Evolutionary conservation across 2,329 filamentous ascomycete genomes (phyloP), one percentile per base, ranked within the genome.

Genomic region (Plenodomus tracheiphilus): DNA sequence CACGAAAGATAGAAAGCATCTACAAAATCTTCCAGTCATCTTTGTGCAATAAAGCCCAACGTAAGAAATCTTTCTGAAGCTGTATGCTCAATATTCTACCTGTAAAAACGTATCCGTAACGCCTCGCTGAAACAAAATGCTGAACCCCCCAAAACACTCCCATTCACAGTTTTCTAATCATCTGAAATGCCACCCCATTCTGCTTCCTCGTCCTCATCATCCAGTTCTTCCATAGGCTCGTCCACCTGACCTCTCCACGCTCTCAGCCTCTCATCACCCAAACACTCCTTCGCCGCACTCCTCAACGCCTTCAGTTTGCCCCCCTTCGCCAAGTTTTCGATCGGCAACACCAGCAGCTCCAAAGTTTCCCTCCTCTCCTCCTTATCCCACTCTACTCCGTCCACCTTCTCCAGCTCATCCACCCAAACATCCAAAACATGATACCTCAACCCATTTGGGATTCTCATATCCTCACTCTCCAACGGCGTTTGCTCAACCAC

Each of bases 381-480:
- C 49, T 68, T 60, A 42, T 72, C 68, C 52, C 72, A 64, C 35
- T 71, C 64, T 30, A 82, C 77, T 8, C 54, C 62, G 44, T 85
- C 82, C 28, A 85, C 82, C 66, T 85, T 86, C 72, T 92, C 88
- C 62, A 92, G 73, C 79, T 97, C 92, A 71, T 97, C 94, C 8
- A 96, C 82, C 84, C 89, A 97, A 45, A 97, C 82, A 75, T 99
- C 94, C 55, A 96, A 73, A 13, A 92, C 82, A 74, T 99, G 94
- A 71, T 96, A 85, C 54, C 91, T 78, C 70, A 99, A 69, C 0
- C 94, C 94, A 61, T 94, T 88, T 0, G 93, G 88, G 1, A 95
- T 83, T 63, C 83, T 85, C 43, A 65, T 62, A 59, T 81, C 75
- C 47, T 71, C 11, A 72, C 53, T 58, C 75, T 78, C 56, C 20